Base-by-base conservation (phyloP, 352 stramenopile genomes). In the Aphanomyces cochlioides region DNA sequence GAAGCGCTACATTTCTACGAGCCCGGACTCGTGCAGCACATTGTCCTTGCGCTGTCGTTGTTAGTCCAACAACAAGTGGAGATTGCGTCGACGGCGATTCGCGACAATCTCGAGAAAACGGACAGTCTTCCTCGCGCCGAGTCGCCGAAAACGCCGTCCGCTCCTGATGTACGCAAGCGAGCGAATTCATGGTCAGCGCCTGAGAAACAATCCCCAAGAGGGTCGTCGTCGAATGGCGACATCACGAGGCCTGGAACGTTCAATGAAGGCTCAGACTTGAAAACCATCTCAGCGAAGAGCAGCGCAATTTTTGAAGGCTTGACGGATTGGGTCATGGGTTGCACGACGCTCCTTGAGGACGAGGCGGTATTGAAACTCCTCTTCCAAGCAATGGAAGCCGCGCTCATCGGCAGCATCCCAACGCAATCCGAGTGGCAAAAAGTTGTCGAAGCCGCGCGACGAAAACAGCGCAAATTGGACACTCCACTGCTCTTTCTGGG, bases 41-140 rank as follows among this genome's bases (percentile, higher is more conserved):
- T 95, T 21, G 82, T 95, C 4, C 93, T 95, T 85, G 92, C 87
- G 15, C 74, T 95, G 4, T 84, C 87, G 3, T 83, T 95, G 1
- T 90, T 93, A 47, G 87, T 87, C 3, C 87, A 95, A 50, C 87
- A 93, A 47, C 87, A 95, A 73, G 84, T 95, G 7, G 87, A 95
- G 76, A 84, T 93, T 75, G 83, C 87, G 13, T 95, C 87, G 0
- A 93, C 92, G 57, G 87, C 93, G 77, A 85, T 95, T 0, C 87
- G 93, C 66, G 77, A 85, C 2, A 83, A 84, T 2, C 89, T 95
- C 69, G 87, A 95, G 74, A 82, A 17, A 28, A 13, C 34, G 21
- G 28, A 28, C 28, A 28, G 28, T 28, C 28, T 28, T 28, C 64
- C 61, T 3, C 5, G 7, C 10, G 69, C 65, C 56, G 56, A 15